Evolutionary conservation across 179 eudicot species (phyloP).

Genomic region (Beta corolliflora): DNA sequence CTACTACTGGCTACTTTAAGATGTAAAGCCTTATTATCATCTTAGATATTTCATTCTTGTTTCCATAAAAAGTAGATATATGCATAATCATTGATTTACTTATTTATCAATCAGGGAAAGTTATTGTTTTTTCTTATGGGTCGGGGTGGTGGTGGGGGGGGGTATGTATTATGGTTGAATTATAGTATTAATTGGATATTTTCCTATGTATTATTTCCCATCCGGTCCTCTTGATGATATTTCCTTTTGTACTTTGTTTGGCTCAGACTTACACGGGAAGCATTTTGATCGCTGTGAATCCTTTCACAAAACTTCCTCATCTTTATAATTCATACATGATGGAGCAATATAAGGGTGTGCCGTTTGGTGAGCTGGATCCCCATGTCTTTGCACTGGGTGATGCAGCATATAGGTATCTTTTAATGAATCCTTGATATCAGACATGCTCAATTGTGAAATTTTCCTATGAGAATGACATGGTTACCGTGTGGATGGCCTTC

Average conservation of each 20-base stretch:
- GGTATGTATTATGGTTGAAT: not conserved
- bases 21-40: not conserved
- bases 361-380: constrained; percentile 97
- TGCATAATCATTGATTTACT: not conserved
- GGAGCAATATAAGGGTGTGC: constrained; percentile 97
- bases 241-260: constrained; percentile 1
- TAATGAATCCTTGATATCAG: constrained; percentile 17
- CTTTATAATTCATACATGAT: constrained; percentile 94
- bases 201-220: constrained; percentile 3
- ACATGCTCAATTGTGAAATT: constrained; percentile 11
- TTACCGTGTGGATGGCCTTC: constrained; percentile 25
- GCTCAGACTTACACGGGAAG: constrained; percentile 97
- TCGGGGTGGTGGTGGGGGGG: not conserved
- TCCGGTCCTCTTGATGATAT: constrained; percentile 4
- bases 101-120: not conserved
- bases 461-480: constrained; percentile 21
- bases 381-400: constrained; percentile 99
- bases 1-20: not conserved
- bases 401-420: constrained; percentile 81
- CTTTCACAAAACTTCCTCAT: constrained; percentile 97
- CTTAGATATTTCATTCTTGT: not conserved
- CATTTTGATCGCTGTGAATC: constrained; percentile 96
- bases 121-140: not conserved
- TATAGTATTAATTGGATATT: not conserved
- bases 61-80: not conserved